Evolutionary conservation across 768 basidiomycete species (phyloP).

Genomic region (Tylopilus sp.): DNA sequence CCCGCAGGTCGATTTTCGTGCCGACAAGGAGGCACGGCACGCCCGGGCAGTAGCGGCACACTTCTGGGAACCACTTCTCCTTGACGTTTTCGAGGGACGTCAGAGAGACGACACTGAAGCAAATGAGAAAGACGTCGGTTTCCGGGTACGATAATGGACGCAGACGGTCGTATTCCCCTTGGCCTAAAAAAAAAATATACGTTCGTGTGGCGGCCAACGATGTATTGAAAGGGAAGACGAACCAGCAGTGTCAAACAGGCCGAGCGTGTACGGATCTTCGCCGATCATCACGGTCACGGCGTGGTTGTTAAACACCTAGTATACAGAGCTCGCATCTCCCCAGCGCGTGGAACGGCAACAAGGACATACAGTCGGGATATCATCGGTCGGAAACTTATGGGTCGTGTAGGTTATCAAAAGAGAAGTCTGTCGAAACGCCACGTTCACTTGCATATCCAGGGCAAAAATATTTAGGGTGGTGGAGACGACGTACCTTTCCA

Average conservation of each 20-base stretch:
- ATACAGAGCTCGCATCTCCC: conserved; percentile 18
- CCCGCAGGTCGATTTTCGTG: conserved; percentile 95
- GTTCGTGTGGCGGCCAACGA: conserved; percentile 2
- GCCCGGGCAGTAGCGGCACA: conserved; percentile 98
- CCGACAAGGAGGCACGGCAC: conserved; percentile 99
- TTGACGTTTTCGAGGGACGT: conserved; percentile 99
- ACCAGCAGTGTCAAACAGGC: conserved; percentile 98
- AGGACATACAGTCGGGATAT: conserved; percentile 88
- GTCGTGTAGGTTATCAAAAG: conserved; percentile 96
- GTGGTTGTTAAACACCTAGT: conserved; percentile 92
- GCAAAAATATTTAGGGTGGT: not conserved
- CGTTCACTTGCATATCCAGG: conserved; percentile 1
- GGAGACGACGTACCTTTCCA: conserved; percentile 72
- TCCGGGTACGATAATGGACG: conserved; percentile 99
- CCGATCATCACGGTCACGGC: conserved; percentile 99
- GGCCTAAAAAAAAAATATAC: conserved; percentile 49
- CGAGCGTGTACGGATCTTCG: conserved; percentile 97
- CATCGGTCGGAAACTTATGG: conserved; percentile 98
- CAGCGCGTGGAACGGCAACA: conserved; percentile 1
- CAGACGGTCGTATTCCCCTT: conserved; percentile 99
- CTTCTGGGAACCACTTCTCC: conserved; percentile 99
- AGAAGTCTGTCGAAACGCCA: conserved; percentile 63
- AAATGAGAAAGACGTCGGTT: conserved; percentile 99
- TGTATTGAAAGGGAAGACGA: conserved; percentile 30
- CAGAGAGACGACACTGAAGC: conserved; percentile 97